These are phyloP conservation scores for Sarcomyxa edulis DNA, from an alignment of 768 basidiomycete species.

Conservation along the genomic window DNA sequence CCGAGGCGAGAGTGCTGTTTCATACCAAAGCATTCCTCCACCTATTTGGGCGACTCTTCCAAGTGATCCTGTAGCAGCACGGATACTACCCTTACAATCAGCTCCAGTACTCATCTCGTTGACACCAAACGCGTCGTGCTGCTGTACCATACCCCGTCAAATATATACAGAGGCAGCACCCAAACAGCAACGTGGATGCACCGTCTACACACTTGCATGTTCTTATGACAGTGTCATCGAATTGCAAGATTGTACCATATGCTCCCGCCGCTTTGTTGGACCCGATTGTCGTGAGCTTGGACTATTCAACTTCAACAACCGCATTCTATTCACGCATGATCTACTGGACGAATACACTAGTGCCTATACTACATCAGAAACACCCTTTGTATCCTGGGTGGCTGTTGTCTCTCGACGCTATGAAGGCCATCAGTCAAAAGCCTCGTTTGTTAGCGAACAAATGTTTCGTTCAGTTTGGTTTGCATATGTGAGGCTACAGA, in stretches of 20 bases:
- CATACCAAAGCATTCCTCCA: slow-evolving; percentile 4
- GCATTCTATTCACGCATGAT: slow-evolving; percentile 22
- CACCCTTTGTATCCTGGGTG: slow-evolving; percentile 25
- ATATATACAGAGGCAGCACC: not conserved
- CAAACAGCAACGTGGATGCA: not conserved
- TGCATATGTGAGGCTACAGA: slow-evolving; percentile 18
- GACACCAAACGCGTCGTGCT: not conserved
- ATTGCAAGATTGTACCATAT: slow-evolving; percentile 1
- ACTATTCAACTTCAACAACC: slow-evolving; percentile 30
- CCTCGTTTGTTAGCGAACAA: slow-evolving; percentile 19
- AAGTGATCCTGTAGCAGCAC: not conserved
- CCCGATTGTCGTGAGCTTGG: slow-evolving; percentile 21
- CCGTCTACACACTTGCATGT: not conserved
- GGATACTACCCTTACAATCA: not conserved
- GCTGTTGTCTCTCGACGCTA: slow-evolving; percentile 16
- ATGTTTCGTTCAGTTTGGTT: slow-evolving; percentile 29
- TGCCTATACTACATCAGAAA: slow-evolving; percentile 26
- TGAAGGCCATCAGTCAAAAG: slow-evolving; percentile 1
- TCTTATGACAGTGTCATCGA: not conserved
- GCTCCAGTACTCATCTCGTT: not conserved
- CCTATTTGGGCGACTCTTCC: slow-evolving; percentile 6
- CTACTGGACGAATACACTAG: slow-evolving; percentile 28
- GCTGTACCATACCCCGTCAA: not conserved
- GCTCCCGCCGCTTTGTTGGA: slow-evolving; percentile 19
- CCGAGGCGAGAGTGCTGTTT: slow-evolving; percentile 1